phyloP scores from a whole-genome alignment of 1,284 basidiomycete genomes.

The Tremellales sp. region DNA sequence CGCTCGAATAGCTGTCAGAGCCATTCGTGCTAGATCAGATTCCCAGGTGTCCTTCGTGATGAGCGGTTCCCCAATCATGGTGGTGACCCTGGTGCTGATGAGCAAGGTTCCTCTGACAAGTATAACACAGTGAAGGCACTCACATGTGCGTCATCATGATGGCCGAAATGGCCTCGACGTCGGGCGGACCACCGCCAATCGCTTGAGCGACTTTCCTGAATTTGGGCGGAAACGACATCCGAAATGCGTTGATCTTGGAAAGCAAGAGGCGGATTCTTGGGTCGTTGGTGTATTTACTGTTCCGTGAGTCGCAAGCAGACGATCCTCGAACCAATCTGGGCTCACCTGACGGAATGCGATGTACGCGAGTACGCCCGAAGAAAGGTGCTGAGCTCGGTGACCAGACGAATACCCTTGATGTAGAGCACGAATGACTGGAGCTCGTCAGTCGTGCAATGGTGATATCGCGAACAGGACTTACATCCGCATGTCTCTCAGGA shows the following conservation, averaged over 20 bases:
- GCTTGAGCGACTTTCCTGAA: conserved; percentile 26
- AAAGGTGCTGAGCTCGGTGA: conserved; percentile 49
- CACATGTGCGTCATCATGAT: conserved; percentile 32
- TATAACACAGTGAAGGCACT: conserved; percentile 2
- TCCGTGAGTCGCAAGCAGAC: no score
- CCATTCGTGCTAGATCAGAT: conserved; percentile 32
- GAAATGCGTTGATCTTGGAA: conserved; percentile 35
- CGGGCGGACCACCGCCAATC: conserved; percentile 14
- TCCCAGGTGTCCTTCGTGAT: conserved; percentile 37
- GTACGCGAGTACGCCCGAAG: conserved; percentile 34
- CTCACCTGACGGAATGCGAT: conserved; percentile 22
- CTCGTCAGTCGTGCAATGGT: conserved; percentile 1
- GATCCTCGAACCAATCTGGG: neutral
- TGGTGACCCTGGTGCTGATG: conserved; percentile 19
- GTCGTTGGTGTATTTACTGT: conserved; percentile 27
- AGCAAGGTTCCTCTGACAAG: neutral
- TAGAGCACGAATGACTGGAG: conserved; percentile 63
- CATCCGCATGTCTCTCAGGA: conserved; percentile 29
- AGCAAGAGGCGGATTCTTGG: conserved; percentile 26
- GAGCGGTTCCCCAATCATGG: conserved; percentile 34
- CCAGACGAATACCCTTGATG: conserved; percentile 57
- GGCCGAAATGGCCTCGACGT: conserved; percentile 30
- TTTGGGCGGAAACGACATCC: conserved; percentile 30
- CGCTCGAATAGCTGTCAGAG: conserved; percentile 38
- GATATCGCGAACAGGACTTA: conserved; percentile 7